Base-by-base conservation (phyloP, 2,329 filamentous ascomycete species). In the Trichocomaceae sp. region DNA sequence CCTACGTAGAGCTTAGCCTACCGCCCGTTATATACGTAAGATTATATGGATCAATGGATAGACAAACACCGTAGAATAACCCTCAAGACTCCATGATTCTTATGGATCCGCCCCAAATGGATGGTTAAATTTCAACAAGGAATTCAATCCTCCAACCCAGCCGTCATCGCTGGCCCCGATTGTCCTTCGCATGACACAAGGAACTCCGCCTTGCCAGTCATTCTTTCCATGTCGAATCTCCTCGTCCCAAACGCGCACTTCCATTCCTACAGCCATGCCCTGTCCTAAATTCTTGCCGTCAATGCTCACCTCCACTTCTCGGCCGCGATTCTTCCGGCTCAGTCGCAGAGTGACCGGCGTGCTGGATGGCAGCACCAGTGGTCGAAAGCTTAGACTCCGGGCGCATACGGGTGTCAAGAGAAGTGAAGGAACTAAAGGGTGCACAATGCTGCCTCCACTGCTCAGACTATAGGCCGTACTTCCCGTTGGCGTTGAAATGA, bases 401-500 rank as follows among this genome's bases (percentile, higher is more conserved):
- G 93, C 89, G 67, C 91, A 96, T 66, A 99, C 96, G 22, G 93
- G 91, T 0, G 93, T 99, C 55, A 99, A 82, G 23, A 96, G 82
- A 13, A 97, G 79, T 1, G 88, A 89, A 37, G 88, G 86, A 2
- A 97, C 92, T 1, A 96, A 80, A 0, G 93, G 93, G 69, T 99
- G 93, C 41, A 97, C 88, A 62, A 99, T 97, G 62, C 86, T 88
- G 1, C 93, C 93, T 2, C 93, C 93, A 2, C 87, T 88, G 60
- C 87, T 93, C n/a, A 99, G 79, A 57, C 87, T 93, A 75, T 99
- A 99, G 0, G 93, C 93, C 0, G 93, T 99, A 41, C 88, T 95
- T 2, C 93, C 93, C 0, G 93, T 99, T 0, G 93, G 93, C 0
- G 92, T 96, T 59, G 87, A 90, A 56, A 97, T 84, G 45, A 97